Conservation (phyloP, 2,329 filamentous ascomycete genomes). For the Aspergillus hortae region DNA sequence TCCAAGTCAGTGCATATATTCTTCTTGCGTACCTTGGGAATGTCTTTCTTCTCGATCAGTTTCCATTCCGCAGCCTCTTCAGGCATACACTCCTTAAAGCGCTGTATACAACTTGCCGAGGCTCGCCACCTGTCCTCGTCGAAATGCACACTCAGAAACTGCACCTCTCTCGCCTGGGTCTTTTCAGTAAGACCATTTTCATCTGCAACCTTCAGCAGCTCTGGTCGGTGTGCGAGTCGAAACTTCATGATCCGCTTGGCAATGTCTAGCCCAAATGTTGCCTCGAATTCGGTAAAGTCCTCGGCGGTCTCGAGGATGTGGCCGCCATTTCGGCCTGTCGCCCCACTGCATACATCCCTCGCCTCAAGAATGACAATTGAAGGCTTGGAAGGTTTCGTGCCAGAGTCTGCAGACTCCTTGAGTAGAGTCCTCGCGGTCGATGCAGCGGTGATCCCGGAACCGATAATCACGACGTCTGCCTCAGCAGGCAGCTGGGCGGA, state of each 20-base stretch:
- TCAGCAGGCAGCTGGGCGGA: conserved; percentile 18
- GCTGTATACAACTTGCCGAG: conserved; percentile 15
- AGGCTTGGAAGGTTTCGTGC: conserved; percentile 5
- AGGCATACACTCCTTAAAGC: conserved; percentile 25
- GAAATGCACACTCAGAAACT: conserved; percentile 27
- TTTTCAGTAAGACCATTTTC: conserved; percentile 18
- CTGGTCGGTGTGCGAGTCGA: conserved; percentile 20
- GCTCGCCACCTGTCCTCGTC: conserved; percentile 21
- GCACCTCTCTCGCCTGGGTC: conserved; percentile 23
- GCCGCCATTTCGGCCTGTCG: conserved; percentile 33
- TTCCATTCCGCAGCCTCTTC: conserved; percentile 25
- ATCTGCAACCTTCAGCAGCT: conserved; percentile 18
- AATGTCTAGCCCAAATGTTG: conserved; percentile 14
- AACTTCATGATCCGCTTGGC: conserved; percentile 22
- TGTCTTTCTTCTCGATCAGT: conserved; percentile 17
- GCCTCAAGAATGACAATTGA: conserved; percentile 28
- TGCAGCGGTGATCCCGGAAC: conserved; percentile 27
- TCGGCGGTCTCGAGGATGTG: conserved; percentile 29
- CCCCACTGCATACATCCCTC: conserved; percentile 28
- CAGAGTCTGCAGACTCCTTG: neutral
- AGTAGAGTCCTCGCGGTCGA: conserved; percentile 24
- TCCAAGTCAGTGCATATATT: neutral
- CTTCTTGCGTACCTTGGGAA: conserved; percentile 17
- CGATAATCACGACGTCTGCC: conserved; percentile 29
- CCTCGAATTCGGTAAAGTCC: conserved; percentile 18